These are phyloP conservation scores for Diphasiastrum complanatum DNA, from an alignment of 83 land plant genomes.

Conservation along the genomic window DNA sequence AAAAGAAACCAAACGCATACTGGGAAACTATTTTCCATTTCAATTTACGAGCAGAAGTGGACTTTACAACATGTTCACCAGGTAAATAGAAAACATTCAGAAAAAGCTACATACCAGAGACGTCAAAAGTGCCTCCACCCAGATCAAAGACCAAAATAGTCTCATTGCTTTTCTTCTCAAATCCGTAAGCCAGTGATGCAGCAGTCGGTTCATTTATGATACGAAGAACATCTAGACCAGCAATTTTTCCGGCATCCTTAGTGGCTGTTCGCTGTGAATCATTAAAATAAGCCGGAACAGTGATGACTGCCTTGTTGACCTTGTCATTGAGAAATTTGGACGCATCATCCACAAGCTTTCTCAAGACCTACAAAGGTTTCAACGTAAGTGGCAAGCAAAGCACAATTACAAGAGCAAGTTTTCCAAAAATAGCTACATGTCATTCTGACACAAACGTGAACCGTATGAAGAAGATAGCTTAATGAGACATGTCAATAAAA, in stretches of 20 bases:
- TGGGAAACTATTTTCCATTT: too few species aligned
- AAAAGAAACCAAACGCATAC: too few species aligned
- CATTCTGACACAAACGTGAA: too few species aligned
- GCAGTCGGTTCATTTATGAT: constrained; percentile 95
- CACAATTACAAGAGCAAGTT: not conserved
- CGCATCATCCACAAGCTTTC: constrained; percentile 83
- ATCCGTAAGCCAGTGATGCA: constrained; percentile 83
- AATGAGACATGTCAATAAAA: too few species aligned
- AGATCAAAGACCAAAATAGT: constrained; percentile 75
- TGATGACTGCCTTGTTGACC: constrained; percentile 81
- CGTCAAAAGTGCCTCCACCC: constrained; percentile 93
- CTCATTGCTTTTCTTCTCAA: constrained; percentile 75
- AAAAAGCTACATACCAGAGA: constrained; percentile 65
- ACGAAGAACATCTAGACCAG: constrained; percentile 74
- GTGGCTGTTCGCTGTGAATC: constrained; percentile 86
- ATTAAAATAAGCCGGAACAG: constrained; percentile 91
- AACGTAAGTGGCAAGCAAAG: not conserved
- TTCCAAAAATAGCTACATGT: not conserved
- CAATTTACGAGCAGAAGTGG: too few species aligned
- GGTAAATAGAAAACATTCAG: too few species aligned
- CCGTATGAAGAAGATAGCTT: not conserved
- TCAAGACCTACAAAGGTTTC: constrained; percentile 43
- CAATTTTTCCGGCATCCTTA: constrained; percentile 88
- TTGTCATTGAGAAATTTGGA: constrained; percentile 70
- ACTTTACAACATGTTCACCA: too few species aligned